These are phyloP conservation scores for Athelia psychrophila DNA, from an alignment of 1,284 basidiomycete genomes.

Conservation along the genomic window DNA sequence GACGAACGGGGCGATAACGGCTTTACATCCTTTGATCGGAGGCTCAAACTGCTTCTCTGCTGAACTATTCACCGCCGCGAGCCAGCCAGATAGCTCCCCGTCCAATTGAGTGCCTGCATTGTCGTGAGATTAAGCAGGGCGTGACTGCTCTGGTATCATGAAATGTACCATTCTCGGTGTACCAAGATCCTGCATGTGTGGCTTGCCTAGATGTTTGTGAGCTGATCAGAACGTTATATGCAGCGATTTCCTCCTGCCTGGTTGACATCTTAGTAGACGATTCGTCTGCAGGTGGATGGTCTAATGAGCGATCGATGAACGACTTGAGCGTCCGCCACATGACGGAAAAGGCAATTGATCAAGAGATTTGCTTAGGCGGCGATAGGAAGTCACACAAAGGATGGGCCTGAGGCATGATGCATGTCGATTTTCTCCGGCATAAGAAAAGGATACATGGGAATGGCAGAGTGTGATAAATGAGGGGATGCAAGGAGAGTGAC, in stretches of 20 bases:
- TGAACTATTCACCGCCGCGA: conserved; percentile 54
- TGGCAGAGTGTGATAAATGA: conserved; percentile 12
- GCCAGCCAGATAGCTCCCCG: conserved; percentile 62
- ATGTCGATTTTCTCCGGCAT: conserved; percentile 36
- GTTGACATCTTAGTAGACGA: conserved; percentile 4
- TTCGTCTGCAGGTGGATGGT: background rate
- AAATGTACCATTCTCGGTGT: conserved; percentile 65
- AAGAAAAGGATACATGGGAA: conserved; percentile 37
- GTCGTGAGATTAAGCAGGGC: conserved; percentile 9
- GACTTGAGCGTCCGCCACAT: background rate
- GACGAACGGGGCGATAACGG: conserved; percentile 93
- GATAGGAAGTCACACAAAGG: too few species aligned
- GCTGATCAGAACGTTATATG: background rate
- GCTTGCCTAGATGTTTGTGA: conserved; percentile 36
- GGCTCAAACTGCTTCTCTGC: conserved; percentile 45
- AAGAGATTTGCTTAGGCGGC: too few species aligned
- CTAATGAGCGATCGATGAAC: conserved; percentile 1
- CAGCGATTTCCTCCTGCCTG: conserved; percentile 15
- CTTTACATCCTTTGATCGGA: conserved; percentile 80
- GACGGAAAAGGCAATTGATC: background rate
- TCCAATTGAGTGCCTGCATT: conserved; percentile 54
- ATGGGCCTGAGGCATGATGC: conserved; percentile 32
- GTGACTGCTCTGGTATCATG: conserved; percentile 6
- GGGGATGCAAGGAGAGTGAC: conserved; percentile 12
- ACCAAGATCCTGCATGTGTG: conserved; percentile 92